Conservation (phyloP, 2,329 filamentous ascomycete species). For the Epichloe amarillans region DNA sequence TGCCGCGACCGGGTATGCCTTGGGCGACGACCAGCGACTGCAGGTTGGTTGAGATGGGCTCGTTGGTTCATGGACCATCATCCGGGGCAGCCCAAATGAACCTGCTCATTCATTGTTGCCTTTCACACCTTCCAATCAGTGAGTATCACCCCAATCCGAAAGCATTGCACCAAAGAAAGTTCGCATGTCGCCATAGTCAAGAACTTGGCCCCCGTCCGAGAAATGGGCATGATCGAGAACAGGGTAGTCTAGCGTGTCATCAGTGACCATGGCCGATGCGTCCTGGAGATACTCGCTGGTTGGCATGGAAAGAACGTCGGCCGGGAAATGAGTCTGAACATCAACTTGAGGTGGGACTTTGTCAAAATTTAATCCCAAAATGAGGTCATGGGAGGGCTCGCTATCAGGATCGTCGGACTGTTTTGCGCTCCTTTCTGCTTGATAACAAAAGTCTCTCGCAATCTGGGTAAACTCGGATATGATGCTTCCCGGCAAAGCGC, state of each 20-base stretch:
- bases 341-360: neutral
- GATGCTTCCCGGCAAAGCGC: constrained; percentile 7
- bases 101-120: too few relatives aligned
- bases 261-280: neutral
- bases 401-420: neutral
- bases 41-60: too few relatives aligned
- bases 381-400: neutral
- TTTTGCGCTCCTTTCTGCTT: constrained; percentile 1
- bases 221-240: neutral
- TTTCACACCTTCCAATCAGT: neutral
- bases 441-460: constrained; percentile 1
- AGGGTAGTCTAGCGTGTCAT: neutral
- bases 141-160: neutral
- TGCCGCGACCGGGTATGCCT: too few relatives aligned
- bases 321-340: neutral
- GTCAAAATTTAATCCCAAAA: neutral
- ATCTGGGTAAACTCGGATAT: constrained; percentile 3
- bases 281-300: neutral
- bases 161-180: constrained; percentile 1
- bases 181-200: constrained; percentile 4
- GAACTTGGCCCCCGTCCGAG: neutral
- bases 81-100: too few relatives aligned
- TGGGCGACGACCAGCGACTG: too few relatives aligned
- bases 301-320: neutral
- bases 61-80: too few relatives aligned